phyloP scores from a whole-genome alignment of 2,329 filamentous ascomycete species.

The Trichoderma endophyticum region DNA sequence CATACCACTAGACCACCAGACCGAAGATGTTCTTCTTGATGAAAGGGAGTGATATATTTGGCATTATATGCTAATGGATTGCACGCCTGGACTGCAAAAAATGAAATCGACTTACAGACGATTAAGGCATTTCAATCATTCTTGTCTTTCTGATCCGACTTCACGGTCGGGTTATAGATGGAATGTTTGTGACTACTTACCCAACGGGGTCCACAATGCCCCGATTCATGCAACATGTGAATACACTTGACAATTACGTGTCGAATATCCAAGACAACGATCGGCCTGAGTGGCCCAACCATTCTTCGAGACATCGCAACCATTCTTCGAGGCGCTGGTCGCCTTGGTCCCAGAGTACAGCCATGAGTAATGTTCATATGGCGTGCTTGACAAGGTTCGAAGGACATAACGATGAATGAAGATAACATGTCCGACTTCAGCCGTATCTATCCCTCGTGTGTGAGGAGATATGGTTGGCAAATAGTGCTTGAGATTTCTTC shows the following conservation, averaged over 20 bases:
- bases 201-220: neutral
- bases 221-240: neutral
- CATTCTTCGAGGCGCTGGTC: neutral
- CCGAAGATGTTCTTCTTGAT: neutral
- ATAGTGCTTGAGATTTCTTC: neutral
- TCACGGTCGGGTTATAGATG: neutral
- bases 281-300: neutral
- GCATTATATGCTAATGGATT: neutral
- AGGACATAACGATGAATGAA: neutral
- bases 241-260: neutral
- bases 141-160: neutral
- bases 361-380: neutral
- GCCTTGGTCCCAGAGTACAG: neutral
- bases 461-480: neutral
- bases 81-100: neutral
- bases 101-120: neutral
- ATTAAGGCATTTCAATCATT: neutral
- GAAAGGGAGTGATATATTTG: neutral
- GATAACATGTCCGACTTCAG: neutral
- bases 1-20: constrained; percentile 17
- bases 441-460: neutral
- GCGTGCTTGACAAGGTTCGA: neutral
- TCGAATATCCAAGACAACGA: neutral
- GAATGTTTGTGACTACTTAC: neutral
- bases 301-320: neutral